These are phyloP conservation scores for Immersiporthe knoxdaviesiana DNA, from an alignment of 2,329 filamentous ascomycete species.

Conservation along the genomic window DNA sequence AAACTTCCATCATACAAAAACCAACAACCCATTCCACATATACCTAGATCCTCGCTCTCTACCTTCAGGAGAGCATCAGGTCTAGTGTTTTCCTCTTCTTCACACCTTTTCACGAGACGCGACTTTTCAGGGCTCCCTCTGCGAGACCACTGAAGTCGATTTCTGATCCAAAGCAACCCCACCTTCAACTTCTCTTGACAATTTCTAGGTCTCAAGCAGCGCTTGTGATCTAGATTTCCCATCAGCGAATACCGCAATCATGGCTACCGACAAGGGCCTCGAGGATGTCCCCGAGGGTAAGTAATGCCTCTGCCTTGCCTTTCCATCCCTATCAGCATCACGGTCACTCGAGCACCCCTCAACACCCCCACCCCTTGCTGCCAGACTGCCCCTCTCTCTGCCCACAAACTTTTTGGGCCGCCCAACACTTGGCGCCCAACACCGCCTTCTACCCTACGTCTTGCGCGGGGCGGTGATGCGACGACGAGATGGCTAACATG, in stretches of 20 bases:
- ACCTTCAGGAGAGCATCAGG: slow-evolving; percentile 50
- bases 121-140: slow-evolving; percentile 38
- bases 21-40: slow-evolving; percentile 22
- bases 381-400: slow-evolving; percentile 19
- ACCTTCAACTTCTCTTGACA: slow-evolving; percentile 40
- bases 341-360: slow-evolving; percentile 9
- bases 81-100: slow-evolving; percentile 50
- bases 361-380: slow-evolving; percentile 19
- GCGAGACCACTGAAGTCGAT: slow-evolving; percentile 42
- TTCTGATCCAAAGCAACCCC: slow-evolving; percentile 40
- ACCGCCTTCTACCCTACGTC: background rate
- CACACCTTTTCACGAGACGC: slow-evolving; percentile 15
- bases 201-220: slow-evolving; percentile 73
- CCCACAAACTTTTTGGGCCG: slow-evolving; percentile 18
- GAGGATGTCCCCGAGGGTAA: slow-evolving; percentile 95
- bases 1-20: slow-evolving; percentile 22
- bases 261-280: slow-evolving; percentile 98
- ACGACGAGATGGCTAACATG: slow-evolving; percentile 23
- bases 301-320: slow-evolving; percentile 43
- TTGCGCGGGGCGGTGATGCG: background rate
- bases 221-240: slow-evolving; percentile 74
- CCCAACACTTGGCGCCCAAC: background rate
- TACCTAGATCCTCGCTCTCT: slow-evolving; percentile 38
- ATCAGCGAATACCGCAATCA: slow-evolving; percentile 73
- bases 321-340: background rate